These are phyloP conservation scores for Sphagnum magellanicum DNA, from an alignment of 228 moss, liverwort and hornwort species.

Conservation along the genomic window DNA sequence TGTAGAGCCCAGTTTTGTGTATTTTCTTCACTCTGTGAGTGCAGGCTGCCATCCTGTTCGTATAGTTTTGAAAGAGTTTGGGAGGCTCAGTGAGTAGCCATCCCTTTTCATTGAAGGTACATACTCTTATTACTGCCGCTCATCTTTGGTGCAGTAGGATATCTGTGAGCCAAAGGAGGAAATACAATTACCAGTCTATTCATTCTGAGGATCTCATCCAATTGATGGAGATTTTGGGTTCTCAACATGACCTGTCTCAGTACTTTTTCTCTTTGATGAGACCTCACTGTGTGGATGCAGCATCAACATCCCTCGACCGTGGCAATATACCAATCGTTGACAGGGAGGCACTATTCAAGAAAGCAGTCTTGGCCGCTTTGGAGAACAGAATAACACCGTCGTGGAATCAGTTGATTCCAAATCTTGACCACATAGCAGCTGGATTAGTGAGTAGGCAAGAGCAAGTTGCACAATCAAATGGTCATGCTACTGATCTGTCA, in stretches of 20 bases:
- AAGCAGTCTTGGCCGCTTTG: conserved; percentile 21
- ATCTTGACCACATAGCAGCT: conserved; percentile 7
- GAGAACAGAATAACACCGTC: conserved; percentile 37
- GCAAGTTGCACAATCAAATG: conserved; percentile 15
- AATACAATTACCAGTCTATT: too few relatives aligned
- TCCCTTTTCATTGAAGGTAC: too few relatives aligned
- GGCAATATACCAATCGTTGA: conserved; percentile 30
- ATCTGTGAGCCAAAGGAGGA: too few relatives aligned
- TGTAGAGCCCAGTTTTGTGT: neutral
- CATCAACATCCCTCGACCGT: conserved; percentile 37
- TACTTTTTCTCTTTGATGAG: too few relatives aligned
- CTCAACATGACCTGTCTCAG: too few relatives aligned
- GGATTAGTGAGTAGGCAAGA: neutral
- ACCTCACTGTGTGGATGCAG: neutral
- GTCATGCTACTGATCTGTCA: conserved; percentile 4
- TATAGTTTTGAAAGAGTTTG: too few relatives aligned
- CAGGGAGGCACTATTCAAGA: conserved; percentile 37
- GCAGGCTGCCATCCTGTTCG: too few relatives aligned
- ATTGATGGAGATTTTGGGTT: neutral
- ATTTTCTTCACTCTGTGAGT: too few relatives aligned
- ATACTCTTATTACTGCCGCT: too few relatives aligned
- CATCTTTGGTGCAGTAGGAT: too few relatives aligned
- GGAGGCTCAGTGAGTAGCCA: too few relatives aligned
- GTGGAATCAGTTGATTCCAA: conserved; percentile 36
- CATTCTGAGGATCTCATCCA: too few relatives aligned